Evolutionary conservation across 75 land plant genomes (phyloP), one percentile per base, ranked within the genome.

Genomic region (Gnetum montanum): DNA sequence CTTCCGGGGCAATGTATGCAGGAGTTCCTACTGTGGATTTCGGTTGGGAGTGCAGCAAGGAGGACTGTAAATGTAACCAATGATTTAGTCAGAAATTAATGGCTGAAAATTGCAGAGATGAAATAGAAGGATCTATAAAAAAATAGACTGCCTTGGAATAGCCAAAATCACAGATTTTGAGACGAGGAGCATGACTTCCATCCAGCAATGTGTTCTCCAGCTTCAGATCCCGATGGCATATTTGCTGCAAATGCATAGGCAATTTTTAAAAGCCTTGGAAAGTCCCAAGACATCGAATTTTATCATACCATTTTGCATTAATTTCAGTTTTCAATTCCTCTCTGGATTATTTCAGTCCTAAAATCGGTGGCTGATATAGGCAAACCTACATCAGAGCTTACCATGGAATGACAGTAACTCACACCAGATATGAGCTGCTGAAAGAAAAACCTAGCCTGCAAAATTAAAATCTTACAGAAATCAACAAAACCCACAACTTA

Each of bases 1-100:
- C 81, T 31, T 77, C 81, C 43, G 81, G 81, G 43, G 78, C 81
- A 43, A 77, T 77, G 54, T 77, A 77, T 29, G 81, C 81, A 20
- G 81, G 81, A 30, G 81, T 77, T n/a, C 81, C 81, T 10, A 77
- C 81, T 2, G 81, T 69, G 15, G 81, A 74, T 40, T 77, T 77
- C 11, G 81, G 81, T 47, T 74, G 81, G 27, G 81, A 77, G 54
- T 77, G 81, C 44, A 77, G 57, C 31, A 77, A 45, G 31, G 79
- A 54, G 12, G 81, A 77, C 81, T 76, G 50, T 44, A 63, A 2
- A 49, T 27, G n/a, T n/a, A n/a, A n/a, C n/a, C n/a, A 22, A 25
- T n/a, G 20, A 49, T 13, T 13, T 38, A 27, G 46, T 8, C 43
- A 24, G 7, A 20, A 16, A 40, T 16, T 31, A 33, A 5, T 22